phyloP scores from a whole-genome alignment of 2,329 filamentous ascomycete genomes.

The Harringtonia aguacate region DNA sequence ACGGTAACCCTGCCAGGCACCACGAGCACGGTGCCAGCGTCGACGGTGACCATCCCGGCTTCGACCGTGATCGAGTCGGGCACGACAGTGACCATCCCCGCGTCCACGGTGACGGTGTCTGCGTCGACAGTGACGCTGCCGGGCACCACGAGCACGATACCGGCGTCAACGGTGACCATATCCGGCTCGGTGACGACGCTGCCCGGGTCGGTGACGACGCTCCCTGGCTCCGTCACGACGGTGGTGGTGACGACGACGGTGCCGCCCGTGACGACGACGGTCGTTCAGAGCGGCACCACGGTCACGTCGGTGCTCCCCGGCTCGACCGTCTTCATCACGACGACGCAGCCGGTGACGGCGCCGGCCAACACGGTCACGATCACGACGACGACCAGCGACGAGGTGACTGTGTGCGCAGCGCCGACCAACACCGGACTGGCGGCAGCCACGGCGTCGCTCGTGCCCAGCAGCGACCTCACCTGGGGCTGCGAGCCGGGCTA shows the following conservation, averaged over 20 bases:
- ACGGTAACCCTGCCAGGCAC: background rate
- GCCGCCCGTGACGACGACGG: background rate
- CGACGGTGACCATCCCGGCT: slow-evolving; percentile 3
- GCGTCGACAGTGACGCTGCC: too few species aligned
- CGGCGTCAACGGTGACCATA: slow-evolving; percentile 7
- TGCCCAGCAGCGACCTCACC: slow-evolving; percentile 29
- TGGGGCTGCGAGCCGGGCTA: slow-evolving; percentile 44
- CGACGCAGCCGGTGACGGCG: slow-evolving; percentile 5
- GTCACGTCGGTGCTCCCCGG: slow-evolving; percentile 8
- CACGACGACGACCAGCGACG: slow-evolving; percentile 21
- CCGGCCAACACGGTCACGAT: slow-evolving; percentile 15
- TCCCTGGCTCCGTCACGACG: slow-evolving; percentile 5
- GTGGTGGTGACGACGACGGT: background rate
- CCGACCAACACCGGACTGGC: slow-evolving; percentile 22
- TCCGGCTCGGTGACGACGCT: slow-evolving; percentile 12
- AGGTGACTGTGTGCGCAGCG: slow-evolving; percentile 29
- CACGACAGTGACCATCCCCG: slow-evolving; percentile 8
- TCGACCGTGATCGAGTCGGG: slow-evolving; percentile 1
- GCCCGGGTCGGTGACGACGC: slow-evolving; percentile 10
- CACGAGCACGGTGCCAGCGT: background rate
- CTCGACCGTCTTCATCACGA: slow-evolving; percentile 3
- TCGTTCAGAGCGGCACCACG: background rate
- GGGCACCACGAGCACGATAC: slow-evolving; percentile 6
- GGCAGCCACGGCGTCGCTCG: slow-evolving; percentile 14
- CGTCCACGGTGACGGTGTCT: too few species aligned